Base-by-base conservation (phyloP, 176 grass and related monocot genomes). In the Triticum turgidum region DNA sequence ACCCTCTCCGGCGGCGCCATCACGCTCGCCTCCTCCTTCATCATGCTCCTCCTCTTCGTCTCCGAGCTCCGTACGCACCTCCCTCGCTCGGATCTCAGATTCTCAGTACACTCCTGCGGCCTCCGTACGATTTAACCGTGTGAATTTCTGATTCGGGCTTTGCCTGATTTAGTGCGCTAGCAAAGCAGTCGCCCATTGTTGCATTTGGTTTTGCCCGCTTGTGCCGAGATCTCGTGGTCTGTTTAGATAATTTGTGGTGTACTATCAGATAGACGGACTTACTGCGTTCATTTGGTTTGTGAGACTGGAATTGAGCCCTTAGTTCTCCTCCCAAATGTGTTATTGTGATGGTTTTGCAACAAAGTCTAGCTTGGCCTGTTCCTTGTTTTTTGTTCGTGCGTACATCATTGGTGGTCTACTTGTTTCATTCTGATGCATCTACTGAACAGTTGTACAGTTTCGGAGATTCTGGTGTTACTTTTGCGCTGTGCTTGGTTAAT, bases 1-100 rank as follows among this genome's bases (percentile, higher is more conserved):
- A 97, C 94, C 59, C 92, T 97, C 80, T 94, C 94, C 81, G 94
- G 94, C 54, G 94, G 94, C 77, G 56, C 94, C 69, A 97, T 97
- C 71, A 97, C 92, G 65, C 80, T 97, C 73, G 92, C 71, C 25
- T 97, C 94, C 65, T 94, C 92, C 77, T 61, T 92, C 68, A 62
- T 97, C 75, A 97, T 94, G 92, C 56, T 94, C 69, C 90, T 97
- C 75, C 92, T 97, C 86, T 97, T 97, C 92, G 22, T 97, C 84
- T 94, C 94, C 76, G 94, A 97, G 89, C 94, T 97, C 70, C 86
- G 92, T 97, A 89, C 49, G 92, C 72, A 13, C 21, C 81, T 38
- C 59, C 25, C 27, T 38, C 80, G 20, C 68, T 77, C 65, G 30
- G 66, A 74, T 85, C 62, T 76, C 71, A 66, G 37, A 44, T 32